Evolutionary conservation across 2,329 filamentous ascomycete species (phyloP).

Genomic region (Exophiala xenobiotica): DNA sequence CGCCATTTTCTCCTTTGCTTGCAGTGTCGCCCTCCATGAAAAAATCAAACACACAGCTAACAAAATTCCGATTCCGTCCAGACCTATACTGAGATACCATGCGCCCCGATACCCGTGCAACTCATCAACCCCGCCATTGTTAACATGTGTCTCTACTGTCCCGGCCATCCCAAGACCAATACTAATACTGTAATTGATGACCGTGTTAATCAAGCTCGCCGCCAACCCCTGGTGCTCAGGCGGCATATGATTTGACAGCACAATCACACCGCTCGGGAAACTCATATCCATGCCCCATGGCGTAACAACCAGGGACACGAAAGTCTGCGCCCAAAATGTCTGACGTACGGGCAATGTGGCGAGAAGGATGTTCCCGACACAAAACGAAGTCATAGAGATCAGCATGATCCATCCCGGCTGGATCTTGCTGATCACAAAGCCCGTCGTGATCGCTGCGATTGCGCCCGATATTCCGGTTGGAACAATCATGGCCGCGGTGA

Average conservation of each 20-base stretch:
- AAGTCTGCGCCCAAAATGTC: conserved; percentile 44
- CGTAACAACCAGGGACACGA: conserved; percentile 34
- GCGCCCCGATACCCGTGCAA: conserved; percentile 43
- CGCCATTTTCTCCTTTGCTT: neutral
- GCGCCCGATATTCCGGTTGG: conserved; percentile 27
- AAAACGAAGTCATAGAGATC: conserved; percentile 34
- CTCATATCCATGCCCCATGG: conserved; percentile 56
- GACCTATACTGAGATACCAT: conserved; percentile 42
- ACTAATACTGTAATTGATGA: conserved; percentile 69
- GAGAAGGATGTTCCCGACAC: conserved; percentile 39
- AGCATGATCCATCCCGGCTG: conserved; percentile 17
- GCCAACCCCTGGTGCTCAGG: conserved; percentile 53
- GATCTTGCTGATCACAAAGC: conserved; percentile 25
- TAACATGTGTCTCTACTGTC: conserved; percentile 57
- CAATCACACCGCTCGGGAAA: conserved; percentile 61
- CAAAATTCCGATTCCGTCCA: conserved; percentile 33
- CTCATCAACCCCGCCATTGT: conserved; percentile 38
- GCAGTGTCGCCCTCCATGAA: neutral
- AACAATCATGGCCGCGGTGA: conserved; percentile 15
- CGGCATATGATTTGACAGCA: conserved; percentile 55
- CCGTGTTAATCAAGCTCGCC: conserved; percentile 58
- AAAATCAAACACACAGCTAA: neutral
- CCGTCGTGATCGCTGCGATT: conserved; percentile 37
- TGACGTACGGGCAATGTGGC: conserved; percentile 42
- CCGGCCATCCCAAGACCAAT: conserved; percentile 66